Conservation (phyloP, 2,329 filamentous ascomycete species). For the Ceratocystis variospora region DNA sequence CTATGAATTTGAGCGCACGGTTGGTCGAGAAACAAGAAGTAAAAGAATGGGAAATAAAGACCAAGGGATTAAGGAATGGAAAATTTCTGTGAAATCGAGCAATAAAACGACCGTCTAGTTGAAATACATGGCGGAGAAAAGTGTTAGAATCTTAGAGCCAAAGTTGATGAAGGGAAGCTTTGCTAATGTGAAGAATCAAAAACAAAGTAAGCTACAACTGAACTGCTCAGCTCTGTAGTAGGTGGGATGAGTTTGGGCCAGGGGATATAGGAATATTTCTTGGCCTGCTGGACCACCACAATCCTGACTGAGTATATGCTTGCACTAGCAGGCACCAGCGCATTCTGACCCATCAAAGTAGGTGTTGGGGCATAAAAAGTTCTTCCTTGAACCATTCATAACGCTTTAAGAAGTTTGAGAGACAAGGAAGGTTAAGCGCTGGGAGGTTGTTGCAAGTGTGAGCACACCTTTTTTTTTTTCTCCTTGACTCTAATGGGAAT, state of each 20-base stretch:
- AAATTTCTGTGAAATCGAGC: not conserved
- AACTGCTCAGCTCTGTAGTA: not conserved
- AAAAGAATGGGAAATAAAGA: not conserved
- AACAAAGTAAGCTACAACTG: not conserved
- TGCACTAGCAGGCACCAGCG: not conserved
- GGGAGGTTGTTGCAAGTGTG: not conserved
- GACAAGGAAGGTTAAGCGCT: not conserved
- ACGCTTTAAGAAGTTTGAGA: not conserved
- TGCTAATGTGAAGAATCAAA: not conserved
- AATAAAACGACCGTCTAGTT: not conserved
- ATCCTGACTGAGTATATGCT: conserved; percentile 3
- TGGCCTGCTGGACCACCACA: conserved; percentile 3
- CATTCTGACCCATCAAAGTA: not conserved
- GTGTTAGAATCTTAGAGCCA: not conserved
- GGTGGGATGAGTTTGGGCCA: not conserved
- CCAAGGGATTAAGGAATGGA: not conserved
- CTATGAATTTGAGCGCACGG: not conserved
- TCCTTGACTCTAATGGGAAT: not conserved
- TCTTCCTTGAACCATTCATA: not conserved
- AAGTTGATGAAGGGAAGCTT: not conserved
- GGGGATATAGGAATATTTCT: conserved; percentile 2
- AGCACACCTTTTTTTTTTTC: not conserved
- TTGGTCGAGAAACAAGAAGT: not conserved
- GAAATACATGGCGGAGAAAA: not conserved
- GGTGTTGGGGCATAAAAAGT: not conserved